phyloP scores from a whole-genome alignment of 176 grass and related monocot genomes.

The Rhynchospora tenuis region DNA sequence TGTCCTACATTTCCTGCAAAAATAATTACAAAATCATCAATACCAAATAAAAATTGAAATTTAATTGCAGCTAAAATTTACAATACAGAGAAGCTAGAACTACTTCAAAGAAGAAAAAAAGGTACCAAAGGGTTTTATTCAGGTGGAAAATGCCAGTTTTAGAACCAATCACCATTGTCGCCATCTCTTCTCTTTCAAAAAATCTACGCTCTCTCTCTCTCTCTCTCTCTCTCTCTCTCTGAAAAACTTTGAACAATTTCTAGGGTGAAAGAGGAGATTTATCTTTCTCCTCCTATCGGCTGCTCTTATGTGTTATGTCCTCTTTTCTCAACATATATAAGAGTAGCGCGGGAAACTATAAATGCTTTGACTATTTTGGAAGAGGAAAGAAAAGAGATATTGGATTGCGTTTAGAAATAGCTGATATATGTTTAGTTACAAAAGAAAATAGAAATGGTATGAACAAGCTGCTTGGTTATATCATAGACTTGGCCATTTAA shows the following conservation, averaged over 20 bases:
- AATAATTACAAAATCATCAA: neutral
- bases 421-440: neutral
- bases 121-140: neutral
- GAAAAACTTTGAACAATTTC: neutral
- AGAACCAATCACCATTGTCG: constrained; percentile 8
- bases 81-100: neutral
- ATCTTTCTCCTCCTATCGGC: neutral
- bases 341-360: neutral
- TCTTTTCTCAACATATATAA: neutral
- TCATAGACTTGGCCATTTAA: neutral
- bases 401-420: neutral
- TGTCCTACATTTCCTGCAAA: constrained; percentile 21
- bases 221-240: no score
- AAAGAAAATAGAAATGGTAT: neutral
- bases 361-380: neutral
- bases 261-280: neutral
- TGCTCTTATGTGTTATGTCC: no score
- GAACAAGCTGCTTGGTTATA: neutral
- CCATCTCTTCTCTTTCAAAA: constrained; percentile 13
- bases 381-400: neutral
- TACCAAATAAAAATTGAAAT: neutral
- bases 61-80: neutral
- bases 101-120: neutral
- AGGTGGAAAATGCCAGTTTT: neutral
- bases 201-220: neutral